These are phyloP conservation scores for Mycena galopus DNA, from an alignment of 768 basidiomycete species.

Conservation along the genomic window DNA sequence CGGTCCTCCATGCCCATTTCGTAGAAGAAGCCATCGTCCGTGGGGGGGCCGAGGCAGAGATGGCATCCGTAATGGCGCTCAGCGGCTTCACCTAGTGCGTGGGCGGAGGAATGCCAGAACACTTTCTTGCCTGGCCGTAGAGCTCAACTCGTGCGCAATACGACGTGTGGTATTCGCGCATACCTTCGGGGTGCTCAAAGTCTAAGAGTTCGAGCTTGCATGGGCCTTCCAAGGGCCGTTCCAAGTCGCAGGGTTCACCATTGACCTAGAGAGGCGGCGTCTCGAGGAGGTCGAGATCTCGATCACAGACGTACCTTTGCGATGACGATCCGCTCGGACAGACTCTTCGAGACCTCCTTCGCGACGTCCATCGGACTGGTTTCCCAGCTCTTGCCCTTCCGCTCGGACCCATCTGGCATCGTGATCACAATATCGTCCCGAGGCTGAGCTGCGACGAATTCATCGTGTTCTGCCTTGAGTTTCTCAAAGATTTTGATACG, in stretches of 20 bases:
- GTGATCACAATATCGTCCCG: constrained; percentile 88
- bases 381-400: constrained; percentile 92
- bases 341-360: constrained; percentile 85
- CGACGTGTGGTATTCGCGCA: constrained; percentile 6
- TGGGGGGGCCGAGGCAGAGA: constrained; percentile 96
- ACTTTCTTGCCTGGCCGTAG: constrained; percentile 84
- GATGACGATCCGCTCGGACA: constrained; percentile 92
- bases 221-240: constrained; percentile 90
- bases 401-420: constrained; percentile 86
- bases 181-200: constrained; percentile 93
- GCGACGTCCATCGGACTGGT: constrained; percentile 94
- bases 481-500: constrained; percentile 92
- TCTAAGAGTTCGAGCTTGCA: constrained; percentile 88
- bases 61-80: constrained; percentile 98
- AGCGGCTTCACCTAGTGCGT: constrained; percentile 96
- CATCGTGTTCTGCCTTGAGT: constrained; percentile 87
- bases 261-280: constrained; percentile 74
- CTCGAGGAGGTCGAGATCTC: background rate
- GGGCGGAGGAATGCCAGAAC: constrained; percentile 99
- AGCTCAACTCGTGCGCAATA: background rate
- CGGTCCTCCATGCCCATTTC: constrained; percentile 94
- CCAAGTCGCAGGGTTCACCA: constrained; percentile 92
- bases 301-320: constrained; percentile 74
- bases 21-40: constrained; percentile 99
- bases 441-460: constrained; percentile 82